Evolutionary conservation across 257 asterid species (phyloP).

Genomic region (Hygrophila difformis): DNA sequence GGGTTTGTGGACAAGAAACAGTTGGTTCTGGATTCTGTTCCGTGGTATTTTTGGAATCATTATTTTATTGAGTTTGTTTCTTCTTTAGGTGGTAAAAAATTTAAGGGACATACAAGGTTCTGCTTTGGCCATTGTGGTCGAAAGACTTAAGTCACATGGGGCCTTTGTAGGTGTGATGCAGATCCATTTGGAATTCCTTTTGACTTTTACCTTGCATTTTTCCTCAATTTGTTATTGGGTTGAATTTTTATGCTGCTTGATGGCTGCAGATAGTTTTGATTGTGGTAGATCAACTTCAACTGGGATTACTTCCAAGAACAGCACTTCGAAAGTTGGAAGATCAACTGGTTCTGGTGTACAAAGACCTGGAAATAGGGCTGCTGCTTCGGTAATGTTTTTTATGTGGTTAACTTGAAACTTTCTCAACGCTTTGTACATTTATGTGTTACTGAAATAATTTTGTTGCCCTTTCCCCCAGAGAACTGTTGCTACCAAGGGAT

Average conservation of each 20-base stretch:
- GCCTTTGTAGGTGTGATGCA: conserved; percentile 65
- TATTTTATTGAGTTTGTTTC: background rate
- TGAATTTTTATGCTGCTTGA: conserved; percentile 14
- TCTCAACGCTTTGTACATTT: background rate
- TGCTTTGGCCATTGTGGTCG: conserved; percentile 87
- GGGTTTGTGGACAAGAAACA: conserved; percentile 92
- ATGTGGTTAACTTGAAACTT: no score
- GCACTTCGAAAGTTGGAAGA: conserved; percentile 60
- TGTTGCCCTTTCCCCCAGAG: conserved; percentile 33
- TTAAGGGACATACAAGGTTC: conserved; percentile 92
- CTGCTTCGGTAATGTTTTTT: conserved; percentile 51
- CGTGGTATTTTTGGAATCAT: no score
- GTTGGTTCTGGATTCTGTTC: conserved; percentile 12
- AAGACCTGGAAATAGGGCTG: conserved; percentile 69
- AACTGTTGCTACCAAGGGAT: conserved; percentile 58
- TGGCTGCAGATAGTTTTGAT: conserved; percentile 50
- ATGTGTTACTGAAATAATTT: conserved; percentile 5
- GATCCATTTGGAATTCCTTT: no score
- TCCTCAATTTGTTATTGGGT: background rate
- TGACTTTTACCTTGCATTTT: no score
- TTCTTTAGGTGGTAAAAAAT: conserved; percentile 68
- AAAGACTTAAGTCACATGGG: conserved; percentile 66
- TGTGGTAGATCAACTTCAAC: conserved; percentile 50
- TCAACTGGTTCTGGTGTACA: conserved; percentile 53
- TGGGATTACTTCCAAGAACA: conserved; percentile 46